phyloP scores from a whole-genome alignment of 2,329 filamentous ascomycete genomes.

The Diaporthe eres region DNA sequence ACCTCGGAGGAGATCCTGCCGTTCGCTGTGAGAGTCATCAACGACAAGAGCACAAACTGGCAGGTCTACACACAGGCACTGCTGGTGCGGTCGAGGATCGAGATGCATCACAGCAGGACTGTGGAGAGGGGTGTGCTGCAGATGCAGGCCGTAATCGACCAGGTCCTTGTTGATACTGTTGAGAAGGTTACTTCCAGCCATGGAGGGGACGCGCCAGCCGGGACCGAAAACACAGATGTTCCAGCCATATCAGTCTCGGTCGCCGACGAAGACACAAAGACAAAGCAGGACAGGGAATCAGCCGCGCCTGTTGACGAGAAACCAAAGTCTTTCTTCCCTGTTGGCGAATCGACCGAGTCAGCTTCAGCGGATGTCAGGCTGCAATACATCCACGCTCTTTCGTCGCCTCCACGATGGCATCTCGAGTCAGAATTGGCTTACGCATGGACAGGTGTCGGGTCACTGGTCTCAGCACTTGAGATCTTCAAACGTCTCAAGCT shows the following conservation, averaged over 20 bases:
- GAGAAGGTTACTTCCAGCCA: slow-evolving; percentile 32
- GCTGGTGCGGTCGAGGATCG: slow-evolving; percentile 89
- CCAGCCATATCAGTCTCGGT: slow-evolving; percentile 35
- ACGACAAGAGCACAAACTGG: slow-evolving; percentile 95
- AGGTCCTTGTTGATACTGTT: slow-evolving; percentile 89
- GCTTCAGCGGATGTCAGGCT: slow-evolving; percentile 83
- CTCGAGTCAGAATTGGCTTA: slow-evolving; percentile 93
- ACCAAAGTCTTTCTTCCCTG: slow-evolving; percentile 85
- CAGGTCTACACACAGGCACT: slow-evolving; percentile 97
- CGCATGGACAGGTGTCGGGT: slow-evolving; percentile 92
- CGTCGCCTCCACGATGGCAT: slow-evolving; percentile 91
- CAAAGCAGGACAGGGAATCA: slow-evolving; percentile 36
- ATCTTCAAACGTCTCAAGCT: slow-evolving; percentile 95
- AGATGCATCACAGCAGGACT: slow-evolving; percentile 88
- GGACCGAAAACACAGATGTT: slow-evolving; percentile 45
- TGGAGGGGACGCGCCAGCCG: neutral
- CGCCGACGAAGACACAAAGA: slow-evolving; percentile 45
- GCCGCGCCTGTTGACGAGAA: slow-evolving; percentile 52
- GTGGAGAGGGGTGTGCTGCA: slow-evolving; percentile 92
- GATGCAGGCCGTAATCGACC: slow-evolving; percentile 94
- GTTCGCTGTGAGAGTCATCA: slow-evolving; percentile 88
- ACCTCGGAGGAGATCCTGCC: slow-evolving; percentile 95
- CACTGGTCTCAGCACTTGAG: slow-evolving; percentile 89
- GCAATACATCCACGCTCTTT: slow-evolving; percentile 86
- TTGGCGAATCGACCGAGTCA: slow-evolving; percentile 80